These are phyloP conservation scores for Colletotrichum endophyticum DNA, from an alignment of 2,329 filamentous ascomycete species.

Conservation along the genomic window DNA sequence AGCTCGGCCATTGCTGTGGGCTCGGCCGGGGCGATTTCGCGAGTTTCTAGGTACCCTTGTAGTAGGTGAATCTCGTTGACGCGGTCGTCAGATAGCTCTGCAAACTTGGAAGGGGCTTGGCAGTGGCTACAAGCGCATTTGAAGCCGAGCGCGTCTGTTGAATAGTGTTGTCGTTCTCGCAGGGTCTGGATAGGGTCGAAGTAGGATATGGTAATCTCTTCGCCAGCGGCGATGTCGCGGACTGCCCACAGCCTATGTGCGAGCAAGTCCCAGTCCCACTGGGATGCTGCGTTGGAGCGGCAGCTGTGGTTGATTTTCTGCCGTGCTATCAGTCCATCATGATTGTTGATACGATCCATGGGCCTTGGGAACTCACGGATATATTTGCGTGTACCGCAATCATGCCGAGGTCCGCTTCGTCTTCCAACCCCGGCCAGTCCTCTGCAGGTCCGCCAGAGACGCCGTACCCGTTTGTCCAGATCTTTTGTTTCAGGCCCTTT, in stretches of 20 bases:
- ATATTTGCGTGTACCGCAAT: not conserved
- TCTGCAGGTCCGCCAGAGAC: not conserved
- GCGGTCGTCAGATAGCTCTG: not conserved
- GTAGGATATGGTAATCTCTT: slow-evolving; percentile 1
- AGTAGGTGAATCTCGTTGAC: not conserved
- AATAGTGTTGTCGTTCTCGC: not conserved
- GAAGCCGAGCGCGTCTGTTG: not conserved
- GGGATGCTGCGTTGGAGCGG: not conserved
- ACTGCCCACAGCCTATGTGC: not conserved
- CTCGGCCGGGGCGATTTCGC: not conserved
- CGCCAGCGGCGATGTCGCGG: not conserved
- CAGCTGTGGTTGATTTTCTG: slow-evolving; percentile 2
- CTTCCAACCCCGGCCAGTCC: not conserved
- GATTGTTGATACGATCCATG: too few relatives aligned
- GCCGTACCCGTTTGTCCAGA: not conserved
- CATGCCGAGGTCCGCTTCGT: not conserved
- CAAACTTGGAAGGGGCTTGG: not conserved
- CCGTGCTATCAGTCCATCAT: not conserved
- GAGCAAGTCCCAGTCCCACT: not conserved
- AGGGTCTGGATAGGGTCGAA: not conserved
- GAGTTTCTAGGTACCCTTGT: not conserved
- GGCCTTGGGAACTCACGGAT: not conserved
- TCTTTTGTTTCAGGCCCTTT: not conserved
- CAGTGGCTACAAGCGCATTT: not conserved
- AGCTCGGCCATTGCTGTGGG: not conserved